Percentiles rank a stretch among this genome's conserved stretches.
These are phyloP conservation scores for Dendryphion nanum DNA, from an alignment of 2,329 filamentous ascomycete genomes.

Conservation along the genomic window DNA sequence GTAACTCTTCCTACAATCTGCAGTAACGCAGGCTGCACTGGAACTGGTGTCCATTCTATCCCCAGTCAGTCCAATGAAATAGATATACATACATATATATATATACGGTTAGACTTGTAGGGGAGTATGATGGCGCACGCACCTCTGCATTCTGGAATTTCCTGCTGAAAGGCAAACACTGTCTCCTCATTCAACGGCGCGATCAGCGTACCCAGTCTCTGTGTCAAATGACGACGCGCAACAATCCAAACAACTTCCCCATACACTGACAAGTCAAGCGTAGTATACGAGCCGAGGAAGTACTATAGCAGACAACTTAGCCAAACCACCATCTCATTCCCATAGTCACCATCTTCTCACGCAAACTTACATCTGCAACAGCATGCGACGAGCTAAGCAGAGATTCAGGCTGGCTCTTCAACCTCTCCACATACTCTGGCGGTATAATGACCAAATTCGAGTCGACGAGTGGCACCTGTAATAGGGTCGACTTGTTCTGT, in stretches of 20 bases:
- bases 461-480: conserved; percentile 2
- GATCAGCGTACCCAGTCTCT: conserved; percentile 4
- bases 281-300: conserved; percentile 4
- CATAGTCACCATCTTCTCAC: too few species aligned
- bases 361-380: too few species aligned
- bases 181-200: conserved; percentile 1
- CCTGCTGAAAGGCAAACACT: conserved; percentile 1
- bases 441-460: conserved; percentile 19
- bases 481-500: background rate
- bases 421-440: conserved; percentile 20
- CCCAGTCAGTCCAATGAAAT: background rate
- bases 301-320: too few species aligned
- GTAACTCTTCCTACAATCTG: conserved; percentile 6
- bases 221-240: conserved; percentile 4
- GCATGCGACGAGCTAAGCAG: conserved; percentile 15
- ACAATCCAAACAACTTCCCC: conserved; percentile 5
- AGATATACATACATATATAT: background rate
- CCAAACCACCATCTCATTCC: too few species aligned
- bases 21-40: conserved; percentile 2
- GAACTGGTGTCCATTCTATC: conserved; percentile 5
- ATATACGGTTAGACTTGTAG: background rate
- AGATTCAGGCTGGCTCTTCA: conserved; percentile 14
- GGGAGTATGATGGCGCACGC: too few species aligned
- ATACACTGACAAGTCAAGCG: background rate
- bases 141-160: conserved; percentile 4